Evolutionary conservation across 2,329 filamentous ascomycete species (phyloP).

Genomic region (Venturia asperata): DNA sequence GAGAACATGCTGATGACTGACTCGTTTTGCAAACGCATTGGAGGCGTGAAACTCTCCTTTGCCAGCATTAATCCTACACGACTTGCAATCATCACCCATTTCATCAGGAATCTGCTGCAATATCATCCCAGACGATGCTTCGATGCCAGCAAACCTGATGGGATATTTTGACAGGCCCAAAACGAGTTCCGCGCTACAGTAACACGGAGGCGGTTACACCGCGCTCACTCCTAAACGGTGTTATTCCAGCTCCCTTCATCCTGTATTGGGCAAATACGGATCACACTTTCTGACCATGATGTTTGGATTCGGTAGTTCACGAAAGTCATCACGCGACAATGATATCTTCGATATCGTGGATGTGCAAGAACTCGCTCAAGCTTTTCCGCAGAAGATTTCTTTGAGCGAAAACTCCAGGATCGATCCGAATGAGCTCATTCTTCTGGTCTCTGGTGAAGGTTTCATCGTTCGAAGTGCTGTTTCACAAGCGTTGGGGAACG

Average conservation of each 20-base stretch:
- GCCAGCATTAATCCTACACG: not conserved
- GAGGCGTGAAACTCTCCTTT: not conserved
- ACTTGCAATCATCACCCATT: not conserved
- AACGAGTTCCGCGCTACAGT: not conserved
- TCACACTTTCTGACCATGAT: not conserved
- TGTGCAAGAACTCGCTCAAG: not conserved
- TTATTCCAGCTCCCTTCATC: not conserved
- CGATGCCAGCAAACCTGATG: not conserved
- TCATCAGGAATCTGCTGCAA: not conserved
- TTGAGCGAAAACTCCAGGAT: not conserved
- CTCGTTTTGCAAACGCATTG: not conserved
- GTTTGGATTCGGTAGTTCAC: conserved; percentile 6
- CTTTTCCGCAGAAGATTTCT: conserved; percentile 9
- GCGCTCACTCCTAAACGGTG: not conserved
- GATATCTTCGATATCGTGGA: conserved; percentile 16
- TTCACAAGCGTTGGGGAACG: not conserved
- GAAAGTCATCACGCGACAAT: not conserved
- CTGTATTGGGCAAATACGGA: not conserved
- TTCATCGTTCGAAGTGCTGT: conserved; percentile 1
- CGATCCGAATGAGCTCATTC: not conserved
- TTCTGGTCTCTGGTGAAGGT: conserved; percentile 7
- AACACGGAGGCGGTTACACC: not conserved
- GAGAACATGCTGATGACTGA: not conserved
- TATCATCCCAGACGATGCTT: not conserved
- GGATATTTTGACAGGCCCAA: not conserved